phyloP scores from a whole-genome alignment of 306 rosid genomes.

The Castanea sativa region DNA sequence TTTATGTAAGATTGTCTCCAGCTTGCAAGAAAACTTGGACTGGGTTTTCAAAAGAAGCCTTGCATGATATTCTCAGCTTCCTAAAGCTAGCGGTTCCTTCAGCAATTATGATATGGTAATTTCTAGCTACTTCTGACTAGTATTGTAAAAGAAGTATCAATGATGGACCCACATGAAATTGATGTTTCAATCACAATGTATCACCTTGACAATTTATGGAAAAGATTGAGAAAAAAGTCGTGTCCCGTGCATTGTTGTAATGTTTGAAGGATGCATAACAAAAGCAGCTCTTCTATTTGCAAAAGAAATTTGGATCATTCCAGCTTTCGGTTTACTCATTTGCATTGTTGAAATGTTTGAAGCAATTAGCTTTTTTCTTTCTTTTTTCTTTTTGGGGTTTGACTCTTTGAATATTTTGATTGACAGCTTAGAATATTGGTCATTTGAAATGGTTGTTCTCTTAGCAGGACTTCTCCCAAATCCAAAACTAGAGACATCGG shows the following conservation, averaged over 20 bases:
- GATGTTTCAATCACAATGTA: no score
- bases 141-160: no score
- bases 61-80: constrained; percentile 41
- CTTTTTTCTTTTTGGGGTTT: neutral
- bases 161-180: no score
- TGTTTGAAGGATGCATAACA: no score
- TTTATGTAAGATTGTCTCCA: constrained; percentile 38
- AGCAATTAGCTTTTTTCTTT: neutral
- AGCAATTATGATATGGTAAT: constrained; percentile 61
- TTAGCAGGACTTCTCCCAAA: constrained; percentile 58
- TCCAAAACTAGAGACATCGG: constrained; percentile 62
- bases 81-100: constrained; percentile 56
- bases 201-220: no score
- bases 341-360: neutral
- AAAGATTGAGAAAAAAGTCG: no score
- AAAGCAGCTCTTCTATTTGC: neutral
- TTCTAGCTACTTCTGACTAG: neutral
- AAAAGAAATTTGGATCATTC: neutral
- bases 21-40: constrained; percentile 51
- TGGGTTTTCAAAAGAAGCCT: constrained; percentile 52
- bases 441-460: constrained; percentile 66
- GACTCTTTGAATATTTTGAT: neutral
- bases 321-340: neutral
- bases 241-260: no score
- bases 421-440: constrained; percentile 59